Evolutionary conservation across 2,329 filamentous ascomycete species (phyloP), one percentile per base, ranked within the genome.

Genomic region (Aspergillus japonicus): DNA sequence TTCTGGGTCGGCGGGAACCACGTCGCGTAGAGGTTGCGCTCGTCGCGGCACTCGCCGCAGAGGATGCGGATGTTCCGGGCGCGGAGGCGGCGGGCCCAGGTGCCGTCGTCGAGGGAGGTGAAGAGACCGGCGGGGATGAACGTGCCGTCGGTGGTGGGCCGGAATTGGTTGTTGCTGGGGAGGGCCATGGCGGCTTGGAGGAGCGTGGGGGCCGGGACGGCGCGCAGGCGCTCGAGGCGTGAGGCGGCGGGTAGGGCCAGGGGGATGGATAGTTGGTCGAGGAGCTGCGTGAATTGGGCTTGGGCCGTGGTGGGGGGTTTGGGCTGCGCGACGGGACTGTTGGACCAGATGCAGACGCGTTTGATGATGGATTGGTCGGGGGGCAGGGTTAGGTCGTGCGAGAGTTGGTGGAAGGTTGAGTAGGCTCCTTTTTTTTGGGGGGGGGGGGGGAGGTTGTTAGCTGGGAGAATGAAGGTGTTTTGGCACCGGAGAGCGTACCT

Each of bases 361-460:
- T 79, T 80, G 56, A 86, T 78, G 47, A 86, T 73, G 0, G 77
- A 69, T 42, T 42, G 39, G 16, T 42, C 33, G 2, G 39, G 39
- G 14, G 39, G 16, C 6, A n/a, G 39, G 39, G 39, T 19, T 5
- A 86, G 74, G 64, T 87, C 84, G 63, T 85, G 82, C 10, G 82
- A 79, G 2, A 86, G 70, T 69, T 86, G 84, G 57, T 86, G 80
- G 65, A 85, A 86, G 2, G 80, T 77, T 2, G 81, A 83, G 65
- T 86, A 82, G 2, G 82, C 77, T 1, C 84, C 78, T 76, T 76
- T 42, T 23, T n/a, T n/a, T n/a, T n/a, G n/a, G n/a, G n/a, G n/a
- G n/a, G n/a, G n/a, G n/a, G n/a, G n/a, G n/a, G n/a, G n/a, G n/a
- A n/a, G n/a, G n/a, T n/a, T n/a, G n/a, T n/a, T n/a, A n/a, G n/a